Evolutionary conservation across 306 rosid genomes (phyloP), one percentile per base, ranked within the genome.

Genomic region (Acacia confusa): DNA sequence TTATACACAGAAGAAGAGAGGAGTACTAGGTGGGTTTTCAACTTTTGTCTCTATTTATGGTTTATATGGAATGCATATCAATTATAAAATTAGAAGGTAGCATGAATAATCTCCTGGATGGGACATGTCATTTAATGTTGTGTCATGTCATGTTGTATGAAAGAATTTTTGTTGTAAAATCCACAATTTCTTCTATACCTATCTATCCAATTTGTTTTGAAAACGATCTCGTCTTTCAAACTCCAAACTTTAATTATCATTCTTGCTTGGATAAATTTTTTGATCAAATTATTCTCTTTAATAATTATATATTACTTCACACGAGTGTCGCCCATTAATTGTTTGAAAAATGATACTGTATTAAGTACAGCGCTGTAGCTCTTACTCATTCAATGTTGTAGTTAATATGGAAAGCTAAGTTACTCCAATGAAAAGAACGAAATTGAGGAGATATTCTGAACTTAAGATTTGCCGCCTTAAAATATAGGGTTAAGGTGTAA

Each of bases 41-140:
- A 61, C 52, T 61, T 74, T 64, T 79, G n/a, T 34, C 50, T 60
- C 63, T 55, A 55, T 17, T 13, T 76, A 64, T 85, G 40, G 72
- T 74, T 75, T 20, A 52, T 52, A 22, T 16, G 20, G 60, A 52
- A 52, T 19, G 58, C 13, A 69, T 50, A 60, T 3, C 10, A n/a
- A 69, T 78, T 69, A 5, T 27, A 3, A 30, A 30, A 30, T 30
- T 2, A 67, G 43, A 61, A 70, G 27, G 57, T 48, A 17, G 12
- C 45, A 8, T 41, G 45, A 41, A 41, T 41, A 8, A 36, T 53
- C 58, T 64, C 38, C 11, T 67, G 72, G 30, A 1, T 2, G 4
- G 14, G 12, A 9, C n/a, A 17, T 52, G 24, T 1, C 58, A 52
- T 6, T 52, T 17, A 11, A 22, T 11, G 34, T 58, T 58, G 32